Evolutionary conservation across 139 green algal genomes (phyloP).

Genomic region (Haematococcus lacustris): DNA sequence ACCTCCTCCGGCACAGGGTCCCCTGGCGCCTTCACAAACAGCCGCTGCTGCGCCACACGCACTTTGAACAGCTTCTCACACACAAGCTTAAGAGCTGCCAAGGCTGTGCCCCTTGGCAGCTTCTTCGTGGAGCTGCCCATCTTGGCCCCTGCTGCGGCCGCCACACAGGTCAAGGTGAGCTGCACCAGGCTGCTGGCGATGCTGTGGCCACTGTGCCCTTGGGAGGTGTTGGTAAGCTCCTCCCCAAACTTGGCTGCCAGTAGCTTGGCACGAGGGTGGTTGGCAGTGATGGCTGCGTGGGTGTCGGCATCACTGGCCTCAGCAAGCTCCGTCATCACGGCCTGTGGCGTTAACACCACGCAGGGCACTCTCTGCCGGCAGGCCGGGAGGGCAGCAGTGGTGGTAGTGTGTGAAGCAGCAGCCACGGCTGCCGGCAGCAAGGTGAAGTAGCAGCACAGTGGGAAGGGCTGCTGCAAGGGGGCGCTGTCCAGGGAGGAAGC

Average conservation of each 20-base stretch:
- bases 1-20: background rate
- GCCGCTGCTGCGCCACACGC: background rate
- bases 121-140: constrained; percentile 41
- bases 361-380: too few species aligned
- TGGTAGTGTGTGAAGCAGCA: too few species aligned
- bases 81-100: constrained; percentile 32
- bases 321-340: too few species aligned
- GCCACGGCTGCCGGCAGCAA: too few species aligned
- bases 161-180: constrained; percentile 36
- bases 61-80: constrained; percentile 50
- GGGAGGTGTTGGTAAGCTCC: background rate
- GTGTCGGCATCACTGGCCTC: too few species aligned
- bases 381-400: too few species aligned
- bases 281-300: too few species aligned
- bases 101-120: constrained; percentile 33
- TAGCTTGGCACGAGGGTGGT: too few species aligned
- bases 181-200: constrained; percentile 22
- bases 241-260: background rate
- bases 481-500: too few species aligned
- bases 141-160: constrained; percentile 19
- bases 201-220: constrained; percentile 14
- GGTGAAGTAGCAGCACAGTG: too few species aligned
- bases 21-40: background rate
- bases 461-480: too few species aligned
- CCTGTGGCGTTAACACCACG: too few species aligned